Percentiles rank a stretch among this genome's conserved stretches.
Evolutionary conservation across 148 eudicot genomes (phyloP).

Genomic region (Dianthus caryophyllus): DNA sequence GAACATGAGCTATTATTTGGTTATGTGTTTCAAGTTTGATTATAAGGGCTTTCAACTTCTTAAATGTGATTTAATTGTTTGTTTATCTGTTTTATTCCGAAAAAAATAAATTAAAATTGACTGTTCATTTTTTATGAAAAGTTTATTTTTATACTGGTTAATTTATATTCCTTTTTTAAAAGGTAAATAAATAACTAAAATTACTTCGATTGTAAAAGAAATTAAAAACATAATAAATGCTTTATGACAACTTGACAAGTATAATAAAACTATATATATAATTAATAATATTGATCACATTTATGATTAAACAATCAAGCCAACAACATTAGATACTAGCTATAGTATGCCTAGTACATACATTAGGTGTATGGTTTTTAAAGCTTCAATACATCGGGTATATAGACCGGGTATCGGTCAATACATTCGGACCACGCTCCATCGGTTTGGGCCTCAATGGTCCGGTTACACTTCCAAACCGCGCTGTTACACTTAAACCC

Average conservation of each 20-base stretch:
- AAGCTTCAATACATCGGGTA: constrained; percentile 5
- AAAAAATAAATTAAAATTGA: no score
- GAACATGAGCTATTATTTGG: no score
- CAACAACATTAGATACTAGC: no score
- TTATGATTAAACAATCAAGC: background rate
- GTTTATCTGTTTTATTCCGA: no score
- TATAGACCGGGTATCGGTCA: background rate
- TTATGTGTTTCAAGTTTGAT: no score
- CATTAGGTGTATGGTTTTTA: background rate
- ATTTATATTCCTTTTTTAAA: no score
- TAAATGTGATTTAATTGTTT: no score
- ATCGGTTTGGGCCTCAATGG: background rate
- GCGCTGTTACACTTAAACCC: constrained; percentile 9
- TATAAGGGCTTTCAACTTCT: no score
- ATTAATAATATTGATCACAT: background rate
- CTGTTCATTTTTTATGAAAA: no score
- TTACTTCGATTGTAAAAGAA: background rate
- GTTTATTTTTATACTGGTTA: no score
- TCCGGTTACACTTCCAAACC: constrained; percentile 5
- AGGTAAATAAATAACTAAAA: background rate
- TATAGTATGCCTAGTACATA: background rate
- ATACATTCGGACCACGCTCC: background rate
- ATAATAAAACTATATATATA: background rate
- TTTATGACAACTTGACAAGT: background rate
- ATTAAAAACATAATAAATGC: background rate